Conservation (phyloP, 768 basidiomycete species). For the Solioccasus polychromus region DNA sequence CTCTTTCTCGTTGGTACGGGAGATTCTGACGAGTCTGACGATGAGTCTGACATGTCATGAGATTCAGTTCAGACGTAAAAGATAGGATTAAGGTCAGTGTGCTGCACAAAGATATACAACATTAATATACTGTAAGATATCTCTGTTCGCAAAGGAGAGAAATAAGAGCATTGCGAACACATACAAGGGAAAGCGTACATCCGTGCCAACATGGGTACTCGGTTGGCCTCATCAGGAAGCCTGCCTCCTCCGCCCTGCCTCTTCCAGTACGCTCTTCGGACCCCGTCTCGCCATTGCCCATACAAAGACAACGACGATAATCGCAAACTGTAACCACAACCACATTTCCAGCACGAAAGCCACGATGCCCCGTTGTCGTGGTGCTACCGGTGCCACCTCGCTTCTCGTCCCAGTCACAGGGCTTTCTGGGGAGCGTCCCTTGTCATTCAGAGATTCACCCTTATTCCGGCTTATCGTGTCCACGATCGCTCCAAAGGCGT, state of each 20-base stretch:
- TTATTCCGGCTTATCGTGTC: constrained; percentile 35
- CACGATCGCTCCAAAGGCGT: constrained; percentile 45
- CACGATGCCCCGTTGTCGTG: constrained; percentile 34
- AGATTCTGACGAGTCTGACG: constrained; percentile 23
- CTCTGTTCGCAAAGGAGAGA: constrained; percentile 9
- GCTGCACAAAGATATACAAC: constrained; percentile 19
- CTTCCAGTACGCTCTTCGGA: constrained; percentile 63
- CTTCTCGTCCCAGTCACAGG: not conserved
- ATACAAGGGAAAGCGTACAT: constrained; percentile 5
- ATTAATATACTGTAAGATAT: constrained; percentile 22
- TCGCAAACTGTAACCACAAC: constrained; percentile 79
- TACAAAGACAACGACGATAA: constrained; percentile 74
- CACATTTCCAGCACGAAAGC: constrained; percentile 67
- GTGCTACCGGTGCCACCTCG: constrained; percentile 10
- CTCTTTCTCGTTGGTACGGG: constrained; percentile 24
- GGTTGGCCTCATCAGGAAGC: constrained; percentile 4
- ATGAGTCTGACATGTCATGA: too few relatives aligned
- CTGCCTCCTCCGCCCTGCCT: constrained; percentile 35
- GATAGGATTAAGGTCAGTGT: constrained; percentile 14
- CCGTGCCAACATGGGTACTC: constrained; percentile 3
- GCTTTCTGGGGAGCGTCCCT: constrained; percentile 1
- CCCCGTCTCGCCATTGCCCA: constrained; percentile 79
- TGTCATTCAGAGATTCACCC: constrained; percentile 16
- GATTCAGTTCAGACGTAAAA: not conserved
- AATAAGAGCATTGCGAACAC: not conserved